Conservation (phyloP, 345 rosid species). For the Eucalyptus brandiana region DNA sequence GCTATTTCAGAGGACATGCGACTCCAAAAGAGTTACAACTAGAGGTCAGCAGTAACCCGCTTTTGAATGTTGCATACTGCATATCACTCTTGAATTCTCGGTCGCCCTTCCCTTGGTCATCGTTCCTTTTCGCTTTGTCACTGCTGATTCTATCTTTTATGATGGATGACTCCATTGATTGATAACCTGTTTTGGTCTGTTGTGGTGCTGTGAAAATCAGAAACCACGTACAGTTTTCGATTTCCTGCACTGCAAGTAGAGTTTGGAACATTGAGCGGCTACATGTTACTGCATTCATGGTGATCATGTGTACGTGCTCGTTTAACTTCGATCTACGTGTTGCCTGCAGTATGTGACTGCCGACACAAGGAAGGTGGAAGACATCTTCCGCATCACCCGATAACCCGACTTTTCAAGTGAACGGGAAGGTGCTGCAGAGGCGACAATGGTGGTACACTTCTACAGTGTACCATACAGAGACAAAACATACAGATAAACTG, state of each 20-base stretch:
- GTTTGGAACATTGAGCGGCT: not conserved
- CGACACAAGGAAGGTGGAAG: slow-evolving; percentile 16
- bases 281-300: not conserved
- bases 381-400: slow-evolving; percentile 36
- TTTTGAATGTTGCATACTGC: not conserved
- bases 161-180: not conserved
- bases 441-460: not conserved
- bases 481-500: not conserved
- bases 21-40: slow-evolving; percentile 19
- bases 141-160: not conserved
- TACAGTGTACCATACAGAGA: not conserved
- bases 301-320: not conserved
- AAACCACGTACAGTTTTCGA: not conserved
- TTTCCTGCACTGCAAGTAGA: not conserved
- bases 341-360: slow-evolving; percentile 36
- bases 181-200: not conserved
- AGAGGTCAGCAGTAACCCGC: slow-evolving; percentile 20
- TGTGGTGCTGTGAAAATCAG: not conserved
- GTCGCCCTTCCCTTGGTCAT: not conserved
- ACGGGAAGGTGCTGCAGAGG: not conserved
- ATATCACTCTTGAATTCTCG: not conserved
- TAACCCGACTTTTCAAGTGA: not conserved
- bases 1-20: slow-evolving; percentile 36
- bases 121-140: not conserved
- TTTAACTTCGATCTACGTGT: not conserved